A percentile compares a stretch with the other conserved stretches of the same genome.
Conservation (phyloP, 306 rosid genomes). For the Aeschynomene evenia region DNA sequence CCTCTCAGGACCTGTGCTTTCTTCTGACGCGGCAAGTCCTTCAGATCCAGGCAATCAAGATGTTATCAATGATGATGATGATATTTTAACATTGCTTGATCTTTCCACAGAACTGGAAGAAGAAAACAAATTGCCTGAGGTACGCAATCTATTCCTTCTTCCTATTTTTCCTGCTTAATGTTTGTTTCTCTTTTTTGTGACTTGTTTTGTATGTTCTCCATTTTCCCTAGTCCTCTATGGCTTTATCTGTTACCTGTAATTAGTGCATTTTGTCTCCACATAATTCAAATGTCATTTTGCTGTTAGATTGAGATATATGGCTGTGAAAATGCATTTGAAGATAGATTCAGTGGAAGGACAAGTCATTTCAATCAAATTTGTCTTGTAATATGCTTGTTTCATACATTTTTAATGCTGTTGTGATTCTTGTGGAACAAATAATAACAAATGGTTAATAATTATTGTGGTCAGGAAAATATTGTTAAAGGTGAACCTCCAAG, state of each 20-base stretch:
- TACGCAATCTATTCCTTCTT: conserved; percentile 15
- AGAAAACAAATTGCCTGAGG: conserved; percentile 33
- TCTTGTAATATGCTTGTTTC: not conserved
- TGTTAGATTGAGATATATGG: not conserved
- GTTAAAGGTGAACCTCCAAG: conserved; percentile 1
- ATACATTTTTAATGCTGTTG: not conserved
- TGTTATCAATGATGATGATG: conserved; percentile 31
- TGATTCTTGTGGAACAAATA: not conserved
- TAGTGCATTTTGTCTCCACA: not conserved
- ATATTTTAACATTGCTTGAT: conserved; percentile 17
- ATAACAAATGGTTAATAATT: conserved; percentile 19
- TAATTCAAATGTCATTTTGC: not conserved
- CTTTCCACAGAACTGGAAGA: conserved; percentile 28
- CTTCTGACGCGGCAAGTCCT: conserved; percentile 6
- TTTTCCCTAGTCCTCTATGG: not conserved
- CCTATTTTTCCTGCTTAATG: not conserved
- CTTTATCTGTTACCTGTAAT: not conserved
- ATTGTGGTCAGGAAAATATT: not conserved
- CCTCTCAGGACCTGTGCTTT: conserved; percentile 34
- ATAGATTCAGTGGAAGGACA: not conserved
- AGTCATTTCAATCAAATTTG: not conserved
- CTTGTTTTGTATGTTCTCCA: not conserved
- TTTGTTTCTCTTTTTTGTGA: not conserved
- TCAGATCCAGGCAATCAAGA: conserved; percentile 21
- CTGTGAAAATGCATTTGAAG: not conserved